Percentiles rank a stretch among this genome's conserved stretches.
phyloP scores from a whole-genome alignment of 768 basidiomycete genomes.

The Boletus rex-veris region DNA sequence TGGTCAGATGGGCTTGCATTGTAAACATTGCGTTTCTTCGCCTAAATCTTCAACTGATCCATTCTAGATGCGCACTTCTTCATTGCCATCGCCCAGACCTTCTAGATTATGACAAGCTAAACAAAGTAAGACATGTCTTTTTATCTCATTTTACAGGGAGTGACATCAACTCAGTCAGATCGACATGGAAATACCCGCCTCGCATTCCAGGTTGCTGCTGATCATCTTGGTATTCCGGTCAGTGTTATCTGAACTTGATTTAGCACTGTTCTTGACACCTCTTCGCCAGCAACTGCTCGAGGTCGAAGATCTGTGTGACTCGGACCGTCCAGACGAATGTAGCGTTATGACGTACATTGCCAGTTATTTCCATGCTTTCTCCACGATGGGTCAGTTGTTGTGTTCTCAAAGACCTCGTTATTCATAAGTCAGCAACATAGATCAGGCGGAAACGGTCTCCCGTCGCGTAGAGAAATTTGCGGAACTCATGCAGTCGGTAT shows the following conservation, averaged over 20 bases:
- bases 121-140: constrained; percentile 56
- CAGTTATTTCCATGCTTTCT: constrained; percentile 97
- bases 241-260: constrained; percentile 26
- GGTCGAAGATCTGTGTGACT: constrained; percentile 92
- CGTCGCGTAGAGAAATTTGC: constrained; percentile 94
- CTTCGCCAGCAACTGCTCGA: constrained; percentile 80
- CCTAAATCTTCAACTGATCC: constrained; percentile 6
- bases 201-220: constrained; percentile 85
- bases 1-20: constrained; percentile 96
- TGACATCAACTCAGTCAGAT: constrained; percentile 50
- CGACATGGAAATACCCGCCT: constrained; percentile 79
- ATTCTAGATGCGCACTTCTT: constrained; percentile 88
- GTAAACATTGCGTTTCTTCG: constrained; percentile 43
- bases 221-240: constrained; percentile 89
- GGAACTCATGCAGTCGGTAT: constrained; percentile 90
- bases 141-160: background rate
- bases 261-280: constrained; percentile 1
- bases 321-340: constrained; percentile 86
- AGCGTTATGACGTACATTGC: constrained; percentile 99
- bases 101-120: constrained; percentile 79
- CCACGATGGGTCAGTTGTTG: constrained; percentile 75
- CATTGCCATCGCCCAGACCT: constrained; percentile 97
- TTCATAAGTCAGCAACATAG: constrained; percentile 37
- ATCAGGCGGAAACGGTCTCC: constrained; percentile 92
- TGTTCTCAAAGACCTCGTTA: background rate